phyloP scores from a whole-genome alignment of 768 basidiomycete genomes.

The Agrocybe pediades region DNA sequence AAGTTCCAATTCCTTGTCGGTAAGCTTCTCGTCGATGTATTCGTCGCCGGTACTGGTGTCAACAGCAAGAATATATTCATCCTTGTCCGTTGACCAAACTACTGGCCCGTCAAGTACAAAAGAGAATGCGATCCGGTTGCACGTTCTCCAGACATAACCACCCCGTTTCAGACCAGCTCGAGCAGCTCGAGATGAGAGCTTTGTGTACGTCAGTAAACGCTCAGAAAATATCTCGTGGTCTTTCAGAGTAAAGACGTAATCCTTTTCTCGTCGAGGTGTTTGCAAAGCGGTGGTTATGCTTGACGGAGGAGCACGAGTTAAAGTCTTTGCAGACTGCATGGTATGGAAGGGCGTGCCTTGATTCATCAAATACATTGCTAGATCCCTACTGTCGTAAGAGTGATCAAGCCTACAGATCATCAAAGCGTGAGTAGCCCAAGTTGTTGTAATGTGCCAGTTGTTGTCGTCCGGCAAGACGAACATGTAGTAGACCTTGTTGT shows the following conservation, averaged over 20 bases:
- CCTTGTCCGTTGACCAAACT: not conserved
- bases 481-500: too few relatives aligned
- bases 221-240: not conserved
- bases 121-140: not conserved
- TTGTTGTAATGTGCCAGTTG: not conserved
- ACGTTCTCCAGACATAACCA: constrained; percentile 10
- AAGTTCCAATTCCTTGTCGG: not conserved
- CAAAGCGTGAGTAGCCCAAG: not conserved
- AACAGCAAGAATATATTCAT: not conserved
- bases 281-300: not conserved
- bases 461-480: too few relatives aligned
- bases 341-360: constrained; percentile 1
- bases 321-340: not conserved
- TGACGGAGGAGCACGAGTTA: not conserved
- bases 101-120: not conserved
- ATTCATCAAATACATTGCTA: not conserved
- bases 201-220: not conserved
- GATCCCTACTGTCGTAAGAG: not conserved
- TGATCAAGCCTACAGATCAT: not conserved
- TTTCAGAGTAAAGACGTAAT: not conserved
- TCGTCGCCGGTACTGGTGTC: not conserved
- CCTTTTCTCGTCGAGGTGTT: not conserved
- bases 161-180: constrained; percentile 8
- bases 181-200: not conserved
- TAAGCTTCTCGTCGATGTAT: not conserved